Evolutionary conservation across 441 rosid species (phyloP), one percentile per base, ranked within the genome.

Genomic region (Sinapis alba): DNA sequence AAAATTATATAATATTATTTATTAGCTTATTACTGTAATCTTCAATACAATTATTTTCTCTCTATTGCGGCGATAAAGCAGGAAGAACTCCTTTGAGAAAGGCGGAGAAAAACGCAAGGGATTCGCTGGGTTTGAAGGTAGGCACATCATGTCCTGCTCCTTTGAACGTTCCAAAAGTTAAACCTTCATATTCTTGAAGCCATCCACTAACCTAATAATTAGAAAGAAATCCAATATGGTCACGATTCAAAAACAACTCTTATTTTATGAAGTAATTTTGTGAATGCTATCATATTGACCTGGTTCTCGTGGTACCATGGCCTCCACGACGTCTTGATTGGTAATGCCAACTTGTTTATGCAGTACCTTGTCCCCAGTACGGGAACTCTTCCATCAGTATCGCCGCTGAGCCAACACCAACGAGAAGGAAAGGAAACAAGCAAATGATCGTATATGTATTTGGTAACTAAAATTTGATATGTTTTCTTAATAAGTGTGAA

Each of bases 101-200:
- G 23, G 90, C 81, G 0, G 93, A 80, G 85, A 90, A 90, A 62
- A 90, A 76, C 10, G 88, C 86, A 0, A 92, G 93, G 1, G 98
- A 90, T 7, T 83, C 83, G 13, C 89, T 82, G 3, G 96, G 98
- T 67, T 90, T 90, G 82, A 90, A 90, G 34, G 83, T 15, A 3
- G 98, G 98, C 63, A 90, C 98, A 2, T 92, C 97, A 70, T 92
- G 98, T 15, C 98, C 98, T 19, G 98, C 98, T 71, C 98, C 98
- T 82, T 89, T 86, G 68, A 92, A 84, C 15, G 98, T 90, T 53
- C 89, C 90, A 65, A 86, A 92, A 2, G 87, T 86, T 0, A 92
- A 89, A 13, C 98, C 98, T 24, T 83, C 76, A 71, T 93, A 93
- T 80, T 92, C 97, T 72, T 92, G 97, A 75, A 80, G 69, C 98